These are phyloP conservation scores for Colletotrichum brevisporum DNA, from an alignment of 2,329 filamentous ascomycete species.

Conservation along the genomic window DNA sequence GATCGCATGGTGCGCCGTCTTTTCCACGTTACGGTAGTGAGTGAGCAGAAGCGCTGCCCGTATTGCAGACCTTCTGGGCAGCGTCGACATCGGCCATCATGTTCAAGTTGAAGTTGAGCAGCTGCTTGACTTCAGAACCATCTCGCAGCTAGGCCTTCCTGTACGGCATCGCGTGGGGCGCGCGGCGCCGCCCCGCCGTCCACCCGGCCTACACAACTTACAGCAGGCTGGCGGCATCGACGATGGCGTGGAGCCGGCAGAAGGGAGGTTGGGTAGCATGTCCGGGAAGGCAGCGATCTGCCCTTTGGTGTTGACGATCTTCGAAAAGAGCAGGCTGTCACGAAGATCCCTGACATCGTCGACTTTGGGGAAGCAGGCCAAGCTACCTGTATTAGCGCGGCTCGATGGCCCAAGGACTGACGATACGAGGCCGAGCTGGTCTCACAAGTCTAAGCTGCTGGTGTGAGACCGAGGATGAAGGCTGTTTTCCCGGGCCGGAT, in stretches of 20 bases:
- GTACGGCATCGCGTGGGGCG: constrained; percentile 36
- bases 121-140: constrained; percentile 54
- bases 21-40: constrained; percentile 45
- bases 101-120: constrained; percentile 76
- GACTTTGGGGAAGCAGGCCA: not conserved
- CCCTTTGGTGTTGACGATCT: constrained; percentile 40
- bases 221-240: constrained; percentile 16
- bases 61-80: constrained; percentile 45
- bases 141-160: constrained; percentile 35
- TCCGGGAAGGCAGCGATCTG: constrained; percentile 36
- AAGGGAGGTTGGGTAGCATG: constrained; percentile 41
- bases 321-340: constrained; percentile 20
- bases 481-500: constrained; percentile 74
- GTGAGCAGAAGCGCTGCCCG: constrained; percentile 45
- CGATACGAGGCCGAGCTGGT: not conserved
- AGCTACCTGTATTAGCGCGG: not conserved
- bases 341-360: constrained; percentile 18
- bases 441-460: constrained; percentile 73
- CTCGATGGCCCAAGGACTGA: not conserved
- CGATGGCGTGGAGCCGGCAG: constrained; percentile 24
- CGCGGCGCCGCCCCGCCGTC: constrained; percentile 25
- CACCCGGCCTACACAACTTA: constrained; percentile 30
- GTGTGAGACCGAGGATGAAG: constrained; percentile 72
- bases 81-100: constrained; percentile 57
- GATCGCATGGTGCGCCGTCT: no score